These are phyloP conservation scores for Magnaporthiopsis incrustans DNA, from an alignment of 2,329 filamentous ascomycete species.

Conservation along the genomic window DNA sequence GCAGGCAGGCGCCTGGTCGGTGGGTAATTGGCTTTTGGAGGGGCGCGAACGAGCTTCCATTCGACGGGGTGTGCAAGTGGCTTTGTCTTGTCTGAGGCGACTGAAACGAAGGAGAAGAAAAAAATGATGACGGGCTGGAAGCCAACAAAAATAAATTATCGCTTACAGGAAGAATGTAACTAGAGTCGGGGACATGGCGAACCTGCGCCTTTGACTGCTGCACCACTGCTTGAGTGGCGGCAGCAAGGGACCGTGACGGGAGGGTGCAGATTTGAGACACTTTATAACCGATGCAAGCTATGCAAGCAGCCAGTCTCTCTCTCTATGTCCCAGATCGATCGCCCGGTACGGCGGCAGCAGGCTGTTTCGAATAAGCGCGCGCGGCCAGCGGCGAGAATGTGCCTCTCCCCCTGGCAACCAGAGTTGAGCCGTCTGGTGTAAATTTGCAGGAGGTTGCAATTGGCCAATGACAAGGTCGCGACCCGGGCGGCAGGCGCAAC, in stretches of 20 bases:
- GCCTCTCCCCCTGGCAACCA: background rate
- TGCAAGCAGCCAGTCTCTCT: too few relatives aligned
- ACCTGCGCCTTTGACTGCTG: background rate
- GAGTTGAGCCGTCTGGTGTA: background rate
- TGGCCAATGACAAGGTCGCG: conserved; percentile 19
- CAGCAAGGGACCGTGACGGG: background rate
- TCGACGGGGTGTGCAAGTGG: too few relatives aligned
- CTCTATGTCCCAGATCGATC: too few relatives aligned
- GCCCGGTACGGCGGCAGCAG: background rate
- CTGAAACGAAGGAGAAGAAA: too few relatives aligned
- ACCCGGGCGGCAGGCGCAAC: conserved; percentile 3
- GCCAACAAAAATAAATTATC: background rate
- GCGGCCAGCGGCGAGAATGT: background rate
- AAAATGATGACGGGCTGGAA: background rate
- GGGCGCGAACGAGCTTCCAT: too few relatives aligned
- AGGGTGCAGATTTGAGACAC: background rate
- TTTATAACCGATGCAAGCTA: background rate
- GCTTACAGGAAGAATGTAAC: background rate
- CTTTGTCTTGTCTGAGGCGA: too few relatives aligned
- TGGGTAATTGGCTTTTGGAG: background rate
- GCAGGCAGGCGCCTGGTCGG: background rate
- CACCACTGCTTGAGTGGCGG: background rate
- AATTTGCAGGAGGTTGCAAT: conserved; percentile 16
- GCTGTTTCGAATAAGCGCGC: conserved; percentile 8
- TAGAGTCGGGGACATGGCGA: background rate